Conservation (phyloP, 169 alveolate genomes). For the Babesia sp. region DNA sequence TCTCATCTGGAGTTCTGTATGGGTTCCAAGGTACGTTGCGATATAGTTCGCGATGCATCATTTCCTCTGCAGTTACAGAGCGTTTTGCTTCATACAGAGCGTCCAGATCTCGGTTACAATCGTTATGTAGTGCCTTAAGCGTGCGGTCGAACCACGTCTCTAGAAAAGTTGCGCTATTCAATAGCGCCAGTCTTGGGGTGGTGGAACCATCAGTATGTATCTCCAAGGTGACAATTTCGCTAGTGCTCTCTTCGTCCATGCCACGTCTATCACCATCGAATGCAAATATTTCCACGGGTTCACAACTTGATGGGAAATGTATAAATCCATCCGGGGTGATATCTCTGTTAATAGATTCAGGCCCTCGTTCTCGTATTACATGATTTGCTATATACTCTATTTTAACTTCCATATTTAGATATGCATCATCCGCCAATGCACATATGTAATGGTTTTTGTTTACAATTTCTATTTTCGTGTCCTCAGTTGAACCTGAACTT, state of each 20-base stretch:
- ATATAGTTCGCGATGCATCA: conserved; percentile 77
- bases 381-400: conserved; percentile 80
- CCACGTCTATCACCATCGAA: conserved; percentile 84
- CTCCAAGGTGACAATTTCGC: conserved; percentile 83
- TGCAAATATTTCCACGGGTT: conserved; percentile 81
- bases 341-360: conserved; percentile 82
- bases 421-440: conserved; percentile 76
- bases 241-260: conserved; percentile 74
- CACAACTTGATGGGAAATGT: conserved; percentile 77
- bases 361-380: conserved; percentile 83
- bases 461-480: conserved; percentile 72
- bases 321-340: conserved; percentile 81
- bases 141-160: conserved; percentile 70
- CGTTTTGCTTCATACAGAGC: conserved; percentile 69
- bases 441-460: conserved; percentile 82
- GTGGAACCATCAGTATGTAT: conserved; percentile 85
- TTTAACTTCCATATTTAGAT: conserved; percentile 81
- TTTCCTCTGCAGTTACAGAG: conserved; percentile 67
- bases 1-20: conserved; percentile 73
- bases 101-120: conserved; percentile 67
- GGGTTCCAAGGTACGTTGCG: conserved; percentile 86
- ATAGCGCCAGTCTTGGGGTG: conserved; percentile 80
- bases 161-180: conserved; percentile 74
- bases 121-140: conserved; percentile 72
- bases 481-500: conserved; percentile 63